Evolutionary conservation across 2,329 filamentous ascomycete species (phyloP), one percentile per base, ranked within the genome.

Genomic region (Fonsecaea nubica): DNA sequence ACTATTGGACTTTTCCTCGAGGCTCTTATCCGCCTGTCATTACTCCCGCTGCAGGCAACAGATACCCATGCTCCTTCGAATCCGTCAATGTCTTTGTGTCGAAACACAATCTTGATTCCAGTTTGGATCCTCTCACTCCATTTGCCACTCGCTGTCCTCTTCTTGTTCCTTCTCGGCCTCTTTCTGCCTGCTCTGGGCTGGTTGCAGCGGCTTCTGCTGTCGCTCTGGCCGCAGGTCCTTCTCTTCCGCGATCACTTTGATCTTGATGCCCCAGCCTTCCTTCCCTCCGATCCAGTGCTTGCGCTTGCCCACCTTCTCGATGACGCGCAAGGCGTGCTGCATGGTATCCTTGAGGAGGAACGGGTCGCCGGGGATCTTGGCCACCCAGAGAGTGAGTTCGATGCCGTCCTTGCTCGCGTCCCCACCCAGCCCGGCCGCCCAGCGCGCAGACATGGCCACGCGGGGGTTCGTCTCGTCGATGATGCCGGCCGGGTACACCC

Each of bases 401-500:
- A 86, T 63, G 12, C 79, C 78, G 63, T 81, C 75, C 59, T 80
- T 77, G 10, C 77, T 72, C 30, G 77, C 75, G 13, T 75, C 74
- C 70, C 79, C 82, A 65, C 78, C 76, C 76, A 76, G 32, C 73
- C 79, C 65, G 73, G 77, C 13, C 77, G 77, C 81, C 81, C 84
- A 53, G 75, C 75, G 0, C 80, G 78, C 10, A 74, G 74, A 56
- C 84, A 76, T 1, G 74, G 76, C 57, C 21, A 69, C 30, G 85
- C 74, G 30, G 79, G 77, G 18, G 79, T 77, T 68, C 53, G 69
- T 32, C 52, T 54, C 67, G 18, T 61, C 71, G 67, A 85, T 74
- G 1, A 81, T 76, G 1, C 89, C 89, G 1, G 86, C 83, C 0
- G 89, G 89, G 76, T 89, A 90, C 8, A 90, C 79, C 9, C 78